Conservation (phyloP, 106 monocot genomes). For the Allium sativum region DNA sequence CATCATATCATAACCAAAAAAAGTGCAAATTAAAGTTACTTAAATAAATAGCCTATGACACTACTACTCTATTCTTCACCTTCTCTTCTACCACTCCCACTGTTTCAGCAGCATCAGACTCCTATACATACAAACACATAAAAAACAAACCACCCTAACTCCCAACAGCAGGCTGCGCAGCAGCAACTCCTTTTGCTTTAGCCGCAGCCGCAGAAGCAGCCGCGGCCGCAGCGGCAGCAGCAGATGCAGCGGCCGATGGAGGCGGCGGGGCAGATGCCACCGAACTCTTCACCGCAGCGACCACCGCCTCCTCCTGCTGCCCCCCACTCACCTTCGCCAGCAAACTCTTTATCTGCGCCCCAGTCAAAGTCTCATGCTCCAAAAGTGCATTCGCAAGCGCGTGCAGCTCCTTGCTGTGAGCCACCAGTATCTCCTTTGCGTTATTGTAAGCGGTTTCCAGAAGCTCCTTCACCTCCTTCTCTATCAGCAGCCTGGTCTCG, state of each 20-base stretch:
- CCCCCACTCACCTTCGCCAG: slow-evolving; percentile 41
- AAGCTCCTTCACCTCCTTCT: slow-evolving; percentile 79
- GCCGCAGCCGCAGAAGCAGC: slow-evolving; percentile 73
- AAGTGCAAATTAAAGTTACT: not conserved
- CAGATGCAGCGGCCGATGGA: slow-evolving; percentile 20
- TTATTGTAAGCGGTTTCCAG: slow-evolving; percentile 88
- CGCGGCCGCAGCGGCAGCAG: slow-evolving; percentile 43
- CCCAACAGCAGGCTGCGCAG: slow-evolving; percentile 67
- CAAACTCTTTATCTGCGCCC: slow-evolving; percentile 77
- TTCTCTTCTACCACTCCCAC: too few species aligned
- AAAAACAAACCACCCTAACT: slow-evolving; percentile 19
- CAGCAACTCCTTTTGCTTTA: slow-evolving; percentile 88
- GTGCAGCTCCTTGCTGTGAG: slow-evolving; percentile 72
- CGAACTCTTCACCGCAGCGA: not conserved
- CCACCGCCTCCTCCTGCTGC: slow-evolving; percentile 23
- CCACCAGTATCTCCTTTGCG: slow-evolving; percentile 72
- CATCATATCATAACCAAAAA: not conserved
- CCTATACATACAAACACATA: slow-evolving; percentile 13
- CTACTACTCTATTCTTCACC: too few species aligned
- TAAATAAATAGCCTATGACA: not conserved
- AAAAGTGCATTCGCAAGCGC: slow-evolving; percentile 85
- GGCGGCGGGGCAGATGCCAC: not conserved
- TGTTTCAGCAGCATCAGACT: not conserved
- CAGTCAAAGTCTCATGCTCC: slow-evolving; percentile 81
- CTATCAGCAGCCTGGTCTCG: slow-evolving; percentile 78